Conservation (phyloP, 75 land plant genomes). For the Selaginella moellendorffii region DNA sequence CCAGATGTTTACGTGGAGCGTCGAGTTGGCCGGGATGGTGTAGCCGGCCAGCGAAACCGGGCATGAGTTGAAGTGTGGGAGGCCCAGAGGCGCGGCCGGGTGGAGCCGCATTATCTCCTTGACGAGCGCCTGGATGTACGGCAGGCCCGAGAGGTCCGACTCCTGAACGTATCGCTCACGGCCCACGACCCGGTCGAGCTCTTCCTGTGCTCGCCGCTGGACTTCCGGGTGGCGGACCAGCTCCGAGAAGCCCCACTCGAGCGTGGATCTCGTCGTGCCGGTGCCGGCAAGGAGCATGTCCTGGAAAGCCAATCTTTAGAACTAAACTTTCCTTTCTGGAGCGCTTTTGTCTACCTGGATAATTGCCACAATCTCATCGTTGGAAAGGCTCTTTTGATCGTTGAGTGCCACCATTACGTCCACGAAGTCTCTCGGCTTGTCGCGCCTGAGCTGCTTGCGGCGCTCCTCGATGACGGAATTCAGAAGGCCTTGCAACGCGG, state of each 20-base stretch:
- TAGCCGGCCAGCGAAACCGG: neutral
- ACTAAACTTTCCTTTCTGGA: neutral
- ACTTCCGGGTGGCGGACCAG: conserved; percentile 1
- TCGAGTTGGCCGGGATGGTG: neutral
- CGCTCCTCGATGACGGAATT: neutral
- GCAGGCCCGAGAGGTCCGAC: neutral
- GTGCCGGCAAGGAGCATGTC: neutral
- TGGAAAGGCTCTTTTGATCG: neutral
- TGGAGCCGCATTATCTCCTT: conserved; percentile 6
- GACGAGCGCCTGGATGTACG: neutral
- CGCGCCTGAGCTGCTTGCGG: neutral
- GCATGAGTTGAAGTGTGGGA: neutral
- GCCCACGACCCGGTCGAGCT: neutral
- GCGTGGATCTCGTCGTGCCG: neutral
- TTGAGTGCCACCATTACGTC: neutral
- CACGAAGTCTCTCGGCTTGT: neutral
- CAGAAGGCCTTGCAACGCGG: neutral
- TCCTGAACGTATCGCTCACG: neutral
- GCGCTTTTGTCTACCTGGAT: neutral
- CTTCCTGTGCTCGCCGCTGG: conserved; percentile 1
- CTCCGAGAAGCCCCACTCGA: neutral
- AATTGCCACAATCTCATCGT: neutral
- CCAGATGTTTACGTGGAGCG: neutral
- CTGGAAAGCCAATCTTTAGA: neutral
- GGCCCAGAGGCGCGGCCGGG: neutral